phyloP scores from a whole-genome alignment of 2,329 filamentous ascomycete species.

The Fusarium sublunatum region DNA sequence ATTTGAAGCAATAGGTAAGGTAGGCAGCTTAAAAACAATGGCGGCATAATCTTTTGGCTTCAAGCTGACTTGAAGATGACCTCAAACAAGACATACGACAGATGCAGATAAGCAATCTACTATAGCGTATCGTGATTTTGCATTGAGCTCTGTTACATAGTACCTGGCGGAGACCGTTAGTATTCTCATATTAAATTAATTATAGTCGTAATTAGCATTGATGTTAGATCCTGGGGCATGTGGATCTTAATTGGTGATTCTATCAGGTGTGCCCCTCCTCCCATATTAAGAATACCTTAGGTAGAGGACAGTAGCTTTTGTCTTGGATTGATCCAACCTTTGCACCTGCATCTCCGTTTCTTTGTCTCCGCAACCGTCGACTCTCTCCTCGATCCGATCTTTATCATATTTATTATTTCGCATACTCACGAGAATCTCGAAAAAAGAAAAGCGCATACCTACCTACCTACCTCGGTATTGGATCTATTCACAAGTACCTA shows the following conservation, averaged over 20 bases:
- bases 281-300: not conserved
- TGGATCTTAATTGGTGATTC: slow-evolving; percentile 27
- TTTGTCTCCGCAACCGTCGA: not conserved
- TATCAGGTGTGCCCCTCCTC: slow-evolving; percentile 8
- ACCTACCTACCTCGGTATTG: not conserved
- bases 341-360: not conserved
- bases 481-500: not conserved
- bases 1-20: too few species aligned
- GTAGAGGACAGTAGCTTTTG: not conserved
- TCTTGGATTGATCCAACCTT: not conserved
- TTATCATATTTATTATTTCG: not conserved
- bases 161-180: slow-evolving; percentile 1
- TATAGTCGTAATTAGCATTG: slow-evolving; percentile 13
- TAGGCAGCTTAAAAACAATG: too few species aligned
- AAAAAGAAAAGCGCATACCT: not conserved
- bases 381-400: not conserved
- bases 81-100: too few species aligned
- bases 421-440: not conserved
- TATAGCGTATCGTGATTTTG: not conserved
- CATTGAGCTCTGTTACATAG: not conserved
- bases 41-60: not conserved
- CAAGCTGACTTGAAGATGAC: not conserved
- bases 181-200: not conserved
- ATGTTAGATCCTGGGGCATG: slow-evolving; percentile 8
- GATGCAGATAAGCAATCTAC: not conserved